Evolutionary conservation across 2,329 filamentous ascomycete species (phyloP).

Genomic region (Claviceps spartinae): DNA sequence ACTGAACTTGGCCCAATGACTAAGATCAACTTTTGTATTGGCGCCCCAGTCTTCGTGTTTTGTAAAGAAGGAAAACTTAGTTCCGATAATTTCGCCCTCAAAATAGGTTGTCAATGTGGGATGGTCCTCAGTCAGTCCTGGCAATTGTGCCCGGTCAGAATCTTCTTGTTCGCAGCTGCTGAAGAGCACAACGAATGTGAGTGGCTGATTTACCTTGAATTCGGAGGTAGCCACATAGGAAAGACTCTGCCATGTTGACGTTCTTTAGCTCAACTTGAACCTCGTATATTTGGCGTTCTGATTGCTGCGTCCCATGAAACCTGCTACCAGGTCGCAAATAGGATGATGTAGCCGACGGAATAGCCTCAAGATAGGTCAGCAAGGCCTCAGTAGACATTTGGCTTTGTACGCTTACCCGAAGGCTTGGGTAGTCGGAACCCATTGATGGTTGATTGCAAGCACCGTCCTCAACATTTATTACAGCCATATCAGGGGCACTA

Average conservation of each 20-base stretch:
- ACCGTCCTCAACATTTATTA: constrained; percentile 15
- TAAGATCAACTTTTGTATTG: constrained; percentile 77
- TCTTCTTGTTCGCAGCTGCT: background rate
- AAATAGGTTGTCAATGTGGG: constrained; percentile 98
- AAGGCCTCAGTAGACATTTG: constrained; percentile 2
- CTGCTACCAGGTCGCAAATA: constrained; percentile 77
- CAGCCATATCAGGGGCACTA: constrained; percentile 10
- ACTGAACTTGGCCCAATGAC: constrained; percentile 84
- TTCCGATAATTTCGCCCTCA: constrained; percentile 93
- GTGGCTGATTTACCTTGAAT: constrained; percentile 59
- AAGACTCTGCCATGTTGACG: constrained; percentile 87
- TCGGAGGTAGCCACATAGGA: constrained; percentile 84
- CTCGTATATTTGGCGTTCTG: constrained; percentile 83
- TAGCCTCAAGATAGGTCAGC: constrained; percentile 28
- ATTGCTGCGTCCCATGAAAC: constrained; percentile 84
- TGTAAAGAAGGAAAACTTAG: constrained; percentile 87
- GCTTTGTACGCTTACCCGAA: constrained; percentile 18
- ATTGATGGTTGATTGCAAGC: constrained; percentile 21
- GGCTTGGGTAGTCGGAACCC: constrained; percentile 24
- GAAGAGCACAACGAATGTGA: background rate
- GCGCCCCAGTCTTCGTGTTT: constrained; percentile 85
- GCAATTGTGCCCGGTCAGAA: background rate
- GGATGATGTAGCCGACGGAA: constrained; percentile 70
- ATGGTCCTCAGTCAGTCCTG: constrained; percentile 87
- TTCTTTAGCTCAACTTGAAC: constrained; percentile 96